phyloP scores from a whole-genome alignment of 1,284 basidiomycete species.

The Coniferiporia weirii region DNA sequence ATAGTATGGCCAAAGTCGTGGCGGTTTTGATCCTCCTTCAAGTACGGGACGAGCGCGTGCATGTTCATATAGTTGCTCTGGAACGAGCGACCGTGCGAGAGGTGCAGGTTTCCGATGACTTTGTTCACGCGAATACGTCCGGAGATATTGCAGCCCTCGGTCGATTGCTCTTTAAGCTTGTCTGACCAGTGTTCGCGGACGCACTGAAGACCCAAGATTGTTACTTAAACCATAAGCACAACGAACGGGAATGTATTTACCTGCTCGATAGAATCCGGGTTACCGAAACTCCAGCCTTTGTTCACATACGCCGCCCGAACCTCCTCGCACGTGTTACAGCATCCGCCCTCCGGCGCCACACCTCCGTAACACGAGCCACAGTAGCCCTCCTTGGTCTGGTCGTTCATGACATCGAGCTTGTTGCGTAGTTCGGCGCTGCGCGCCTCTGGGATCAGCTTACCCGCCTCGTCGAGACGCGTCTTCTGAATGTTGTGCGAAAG shows the following conservation, averaged over 20 bases:
- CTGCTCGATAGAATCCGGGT: conserved; percentile 91
- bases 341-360: conserved; percentile 72
- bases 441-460: conserved; percentile 53
- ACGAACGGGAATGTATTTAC: conserved; percentile 38
- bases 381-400: conserved; percentile 59
- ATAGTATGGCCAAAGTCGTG: conserved; percentile 95
- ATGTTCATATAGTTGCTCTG: conserved; percentile 80
- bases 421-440: conserved; percentile 69
- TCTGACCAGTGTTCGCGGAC: conserved; percentile 93
- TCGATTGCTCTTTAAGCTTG: conserved; percentile 86
- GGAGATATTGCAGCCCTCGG: conserved; percentile 92
- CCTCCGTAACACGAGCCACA: conserved; percentile 99
- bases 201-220: conserved; percentile 53
- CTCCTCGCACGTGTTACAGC: conserved; percentile 96
- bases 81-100: conserved; percentile 91
- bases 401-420: conserved; percentile 77
- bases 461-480: conserved; percentile 65
- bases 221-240: conserved; percentile 4
- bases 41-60: conserved; percentile 94
- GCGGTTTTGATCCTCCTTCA: conserved; percentile 79
- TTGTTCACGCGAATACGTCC: conserved; percentile 96
- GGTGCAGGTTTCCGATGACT: conserved; percentile 88
- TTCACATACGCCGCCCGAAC: conserved; percentile 88
- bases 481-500: conserved; percentile 88
- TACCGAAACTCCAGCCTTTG: conserved; percentile 92